A percentile compares a stretch with the other conserved stretches of the same genome.
Evolutionary conservation across 148 eudicot genomes (phyloP).

Genomic region (Cornus kousa): DNA sequence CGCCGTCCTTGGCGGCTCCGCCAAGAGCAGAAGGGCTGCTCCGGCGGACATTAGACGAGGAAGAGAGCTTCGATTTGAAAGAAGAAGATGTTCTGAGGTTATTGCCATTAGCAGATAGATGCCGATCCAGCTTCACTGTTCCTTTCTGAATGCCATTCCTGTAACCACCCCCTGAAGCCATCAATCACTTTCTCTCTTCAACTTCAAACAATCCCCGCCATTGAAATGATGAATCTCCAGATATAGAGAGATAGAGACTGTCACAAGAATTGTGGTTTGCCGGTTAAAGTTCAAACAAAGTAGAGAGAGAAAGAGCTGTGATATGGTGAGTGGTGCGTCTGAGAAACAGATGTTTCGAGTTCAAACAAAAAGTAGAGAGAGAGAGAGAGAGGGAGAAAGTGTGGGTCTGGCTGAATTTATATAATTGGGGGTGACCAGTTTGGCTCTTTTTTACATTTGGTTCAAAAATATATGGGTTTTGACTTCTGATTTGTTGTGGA

Average conservation of each 20-base stretch:
- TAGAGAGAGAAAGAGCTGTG: neutral
- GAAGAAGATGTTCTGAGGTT: conserved; percentile 51
- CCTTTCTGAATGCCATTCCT: conserved; percentile 36
- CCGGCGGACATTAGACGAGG: conserved; percentile 47
- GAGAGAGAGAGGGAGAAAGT: neutral
- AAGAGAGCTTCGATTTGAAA: conserved; percentile 52
- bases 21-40: conserved; percentile 43
- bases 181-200: conserved; percentile 1
- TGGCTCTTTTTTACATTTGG: too few species aligned
- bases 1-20: conserved; percentile 21
- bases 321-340: neutral
- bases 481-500: too few species aligned
- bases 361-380: neutral
- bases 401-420: neutral
- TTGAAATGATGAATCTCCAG: neutral
- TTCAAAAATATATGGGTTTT: too few species aligned
- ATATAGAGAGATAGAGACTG: neutral
- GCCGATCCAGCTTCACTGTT: conserved; percentile 27
- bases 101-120: conserved; percentile 20
- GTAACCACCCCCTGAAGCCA: conserved; percentile 24
- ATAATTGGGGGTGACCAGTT: neutral
- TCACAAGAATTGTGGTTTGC: neutral
- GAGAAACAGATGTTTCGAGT: neutral
- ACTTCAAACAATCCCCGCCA: conserved; percentile 8
- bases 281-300: neutral